These are phyloP conservation scores for button mushroom (Agaricus bisporus) DNA, from an alignment of 768 basidiomycete genomes.

Conservation along the genomic window DNA sequence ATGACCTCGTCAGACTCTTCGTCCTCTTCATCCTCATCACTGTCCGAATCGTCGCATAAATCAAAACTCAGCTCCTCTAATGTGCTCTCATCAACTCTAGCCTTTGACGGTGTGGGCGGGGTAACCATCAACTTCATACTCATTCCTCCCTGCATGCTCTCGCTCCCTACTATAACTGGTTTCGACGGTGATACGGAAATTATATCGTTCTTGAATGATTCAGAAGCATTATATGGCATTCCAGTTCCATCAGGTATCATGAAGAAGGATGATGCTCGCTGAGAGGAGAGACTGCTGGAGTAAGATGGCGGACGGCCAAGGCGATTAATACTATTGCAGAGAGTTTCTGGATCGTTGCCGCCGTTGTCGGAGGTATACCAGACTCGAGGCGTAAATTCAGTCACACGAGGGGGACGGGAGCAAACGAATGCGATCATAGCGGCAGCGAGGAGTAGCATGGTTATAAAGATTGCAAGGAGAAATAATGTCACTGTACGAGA, in stretches of 20 bases:
- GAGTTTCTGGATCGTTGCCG: background rate
- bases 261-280: background rate
- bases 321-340: background rate
- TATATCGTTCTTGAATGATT: constrained; percentile 2
- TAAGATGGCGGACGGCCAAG: background rate
- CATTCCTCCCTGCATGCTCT: constrained; percentile 1
- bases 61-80: background rate
- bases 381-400: constrained; percentile 6
- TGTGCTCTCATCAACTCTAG: background rate
- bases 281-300: background rate
- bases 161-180: constrained; percentile 8
- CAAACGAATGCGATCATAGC: constrained; percentile 1
- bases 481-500: constrained; percentile 5
- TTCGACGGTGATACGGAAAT: constrained; percentile 11
- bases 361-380: constrained; percentile 4
- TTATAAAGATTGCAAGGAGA: background rate
- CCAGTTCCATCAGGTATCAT: background rate
- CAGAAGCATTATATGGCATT: background rate
- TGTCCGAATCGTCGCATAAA: background rate
- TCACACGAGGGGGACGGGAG: background rate
- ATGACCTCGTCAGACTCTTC: background rate
- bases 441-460: constrained; percentile 1
- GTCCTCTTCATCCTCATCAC: background rate
- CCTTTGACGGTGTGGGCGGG: constrained; percentile 15
- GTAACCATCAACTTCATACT: constrained; percentile 13